Evolutionary conservation across 2,329 filamentous ascomycete genomes (phyloP).

Genomic region (Aspergillus caelatus): DNA sequence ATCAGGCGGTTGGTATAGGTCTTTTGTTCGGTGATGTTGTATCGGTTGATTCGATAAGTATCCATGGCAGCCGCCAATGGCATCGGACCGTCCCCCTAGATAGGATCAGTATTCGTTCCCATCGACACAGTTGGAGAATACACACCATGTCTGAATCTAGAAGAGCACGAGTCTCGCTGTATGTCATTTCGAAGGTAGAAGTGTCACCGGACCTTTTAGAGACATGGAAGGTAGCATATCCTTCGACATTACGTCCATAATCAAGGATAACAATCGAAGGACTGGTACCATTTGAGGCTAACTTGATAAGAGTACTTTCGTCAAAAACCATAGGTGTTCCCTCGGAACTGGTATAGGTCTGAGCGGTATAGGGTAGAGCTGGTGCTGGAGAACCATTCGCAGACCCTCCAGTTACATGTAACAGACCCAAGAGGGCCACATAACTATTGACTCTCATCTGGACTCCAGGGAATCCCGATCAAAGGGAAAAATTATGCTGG

Average conservation of each 20-base stretch:
- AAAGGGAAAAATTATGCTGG: too few relatives aligned
- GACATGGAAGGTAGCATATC: slow-evolving; percentile 14
- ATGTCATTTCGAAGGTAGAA: slow-evolving; percentile 17
- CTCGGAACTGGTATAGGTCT: too few relatives aligned
- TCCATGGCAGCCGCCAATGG: slow-evolving; percentile 42
- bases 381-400: too few relatives aligned
- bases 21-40: slow-evolving; percentile 32
- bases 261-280: slow-evolving; percentile 9
- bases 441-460: too few relatives aligned
- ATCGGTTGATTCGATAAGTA: slow-evolving; percentile 39
- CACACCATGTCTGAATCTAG: slow-evolving; percentile 17
- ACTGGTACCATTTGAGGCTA: too few relatives aligned
- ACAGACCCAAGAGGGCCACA: too few relatives aligned
- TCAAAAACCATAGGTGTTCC: too few relatives aligned
- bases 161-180: slow-evolving; percentile 16
- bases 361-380: too few relatives aligned
- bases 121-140: neutral
- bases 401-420: too few relatives aligned
- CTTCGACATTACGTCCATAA: slow-evolving; percentile 19
- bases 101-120: neutral
- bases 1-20: slow-evolving; percentile 37
- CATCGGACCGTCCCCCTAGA: slow-evolving; percentile 31
- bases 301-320: too few relatives aligned
- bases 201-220: slow-evolving; percentile 10
- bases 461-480: too few relatives aligned